A percentile compares a stretch with the other conserved stretches of the same genome.
Evolutionary conservation across 1,139 yeast genomes (phyloP).

Genomic region (Debaryomycetaceae sp.): DNA sequence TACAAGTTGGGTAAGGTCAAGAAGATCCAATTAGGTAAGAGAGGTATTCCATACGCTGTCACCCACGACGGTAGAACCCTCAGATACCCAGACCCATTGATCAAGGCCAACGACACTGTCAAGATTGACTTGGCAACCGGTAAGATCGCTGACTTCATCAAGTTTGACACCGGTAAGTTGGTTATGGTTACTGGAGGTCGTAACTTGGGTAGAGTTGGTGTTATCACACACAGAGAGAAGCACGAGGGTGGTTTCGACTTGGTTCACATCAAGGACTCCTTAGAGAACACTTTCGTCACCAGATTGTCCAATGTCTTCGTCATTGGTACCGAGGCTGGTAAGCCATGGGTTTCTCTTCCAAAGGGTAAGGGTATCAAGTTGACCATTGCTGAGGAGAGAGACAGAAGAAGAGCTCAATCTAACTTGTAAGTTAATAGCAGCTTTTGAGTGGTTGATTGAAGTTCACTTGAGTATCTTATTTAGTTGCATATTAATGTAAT

Average conservation of each 20-base stretch:
- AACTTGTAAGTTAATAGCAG: slow-evolving; percentile 31
- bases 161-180: slow-evolving; percentile 93
- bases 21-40: slow-evolving; percentile 97
- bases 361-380: slow-evolving; percentile 99
- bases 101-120: slow-evolving; percentile 96
- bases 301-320: slow-evolving; percentile 96
- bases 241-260: slow-evolving; percentile 99
- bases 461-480: neutral
- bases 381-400: slow-evolving; percentile 98
- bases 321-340: slow-evolving; percentile 91
- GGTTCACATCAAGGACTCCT: slow-evolving; percentile 96
- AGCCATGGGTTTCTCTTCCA: slow-evolving; percentile 97
- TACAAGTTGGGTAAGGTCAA: slow-evolving; percentile 98
- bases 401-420: slow-evolving; percentile 88
- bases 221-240: slow-evolving; percentile 95
- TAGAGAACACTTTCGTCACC: slow-evolving; percentile 97
- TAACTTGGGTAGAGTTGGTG: slow-evolving; percentile 99
- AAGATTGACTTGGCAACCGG: slow-evolving; percentile 95
- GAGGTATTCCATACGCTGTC: slow-evolving; percentile 95
- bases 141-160: slow-evolving; percentile 86
- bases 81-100: slow-evolving; percentile 98
- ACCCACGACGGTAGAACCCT: slow-evolving; percentile 99
- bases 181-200: slow-evolving; percentile 99
- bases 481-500: neutral
- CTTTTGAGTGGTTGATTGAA: neutral